Conservation (phyloP, 371 early-diverging fungal genomes). For the Mucor velutinosus region DNA sequence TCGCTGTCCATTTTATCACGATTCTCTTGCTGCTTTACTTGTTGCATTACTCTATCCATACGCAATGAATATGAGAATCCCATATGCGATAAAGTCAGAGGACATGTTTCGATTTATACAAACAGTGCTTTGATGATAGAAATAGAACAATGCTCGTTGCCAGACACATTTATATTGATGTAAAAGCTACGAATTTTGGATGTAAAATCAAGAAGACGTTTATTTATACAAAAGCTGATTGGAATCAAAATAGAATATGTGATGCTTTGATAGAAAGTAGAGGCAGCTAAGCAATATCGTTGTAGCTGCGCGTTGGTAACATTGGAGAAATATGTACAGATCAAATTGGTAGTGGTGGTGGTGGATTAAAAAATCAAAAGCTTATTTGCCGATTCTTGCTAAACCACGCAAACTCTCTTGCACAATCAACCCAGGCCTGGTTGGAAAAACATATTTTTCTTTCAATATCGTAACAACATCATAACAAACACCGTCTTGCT, state of each 20-base stretch:
- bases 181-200: neutral
- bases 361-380: neutral
- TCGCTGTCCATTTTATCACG: neutral
- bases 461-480: slow-evolving; percentile 51
- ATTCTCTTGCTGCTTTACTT: neutral
- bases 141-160: neutral
- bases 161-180: neutral
- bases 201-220: neutral
- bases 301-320: neutral
- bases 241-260: neutral
- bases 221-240: neutral
- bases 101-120: neutral
- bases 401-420: slow-evolving; percentile 39
- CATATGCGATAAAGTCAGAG: neutral
- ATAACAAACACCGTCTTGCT: slow-evolving; percentile 26
- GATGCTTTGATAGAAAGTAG: neutral
- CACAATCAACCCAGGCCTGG: slow-evolving; percentile 50
- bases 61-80: neutral
- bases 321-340: neutral
- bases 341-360: neutral
- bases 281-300: neutral
- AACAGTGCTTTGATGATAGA: neutral
- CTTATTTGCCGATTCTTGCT: slow-evolving; percentile 16
- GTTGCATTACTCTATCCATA: neutral
- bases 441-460: slow-evolving; percentile 58